Conservation (phyloP, 1,139 yeast genomes). For the Sugiyamaella novakii region DNA sequence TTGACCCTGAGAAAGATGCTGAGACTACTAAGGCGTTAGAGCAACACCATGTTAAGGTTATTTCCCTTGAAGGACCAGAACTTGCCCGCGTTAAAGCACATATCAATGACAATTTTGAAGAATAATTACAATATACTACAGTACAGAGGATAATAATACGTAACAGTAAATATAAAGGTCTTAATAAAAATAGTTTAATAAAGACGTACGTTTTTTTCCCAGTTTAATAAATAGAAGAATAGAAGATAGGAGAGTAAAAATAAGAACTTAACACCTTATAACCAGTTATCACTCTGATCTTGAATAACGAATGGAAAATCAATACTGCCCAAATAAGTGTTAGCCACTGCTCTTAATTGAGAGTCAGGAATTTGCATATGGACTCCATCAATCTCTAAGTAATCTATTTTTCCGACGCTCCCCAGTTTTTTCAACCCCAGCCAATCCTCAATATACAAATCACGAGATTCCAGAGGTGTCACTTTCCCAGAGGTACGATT, state of each 20-base stretch:
- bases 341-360: slow-evolving; percentile 18
- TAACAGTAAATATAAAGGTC: not conserved
- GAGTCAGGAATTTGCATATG: slow-evolving; percentile 65
- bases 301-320: slow-evolving; percentile 10
- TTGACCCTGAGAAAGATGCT: slow-evolving; percentile 36
- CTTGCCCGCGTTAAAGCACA: slow-evolving; percentile 6
- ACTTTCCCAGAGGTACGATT: slow-evolving; percentile 49
- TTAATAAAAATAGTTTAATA: not conserved
- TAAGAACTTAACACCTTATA: not conserved
- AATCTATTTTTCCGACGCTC: slow-evolving; percentile 50
- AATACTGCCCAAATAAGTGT: slow-evolving; percentile 10
- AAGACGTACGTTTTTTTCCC: too few relatives aligned
- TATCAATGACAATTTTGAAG: not conserved
- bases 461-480: slow-evolving; percentile 54
- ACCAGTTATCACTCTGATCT: not conserved
- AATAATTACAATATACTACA: not conserved
- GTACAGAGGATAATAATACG: not conserved
- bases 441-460: slow-evolving; percentile 54
- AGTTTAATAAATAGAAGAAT: too few relatives aligned
- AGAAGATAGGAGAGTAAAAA: not conserved
- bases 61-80: slow-evolving; percentile 14
- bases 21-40: slow-evolving; percentile 8
- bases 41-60: slow-evolving; percentile 12
- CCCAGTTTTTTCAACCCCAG: slow-evolving; percentile 60
- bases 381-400: slow-evolving; percentile 55